Evolutionary conservation across 176 grass and related monocot genomes (phyloP), one percentile per base, ranked within the genome.

Genomic region (Lolium rigidum): DNA sequence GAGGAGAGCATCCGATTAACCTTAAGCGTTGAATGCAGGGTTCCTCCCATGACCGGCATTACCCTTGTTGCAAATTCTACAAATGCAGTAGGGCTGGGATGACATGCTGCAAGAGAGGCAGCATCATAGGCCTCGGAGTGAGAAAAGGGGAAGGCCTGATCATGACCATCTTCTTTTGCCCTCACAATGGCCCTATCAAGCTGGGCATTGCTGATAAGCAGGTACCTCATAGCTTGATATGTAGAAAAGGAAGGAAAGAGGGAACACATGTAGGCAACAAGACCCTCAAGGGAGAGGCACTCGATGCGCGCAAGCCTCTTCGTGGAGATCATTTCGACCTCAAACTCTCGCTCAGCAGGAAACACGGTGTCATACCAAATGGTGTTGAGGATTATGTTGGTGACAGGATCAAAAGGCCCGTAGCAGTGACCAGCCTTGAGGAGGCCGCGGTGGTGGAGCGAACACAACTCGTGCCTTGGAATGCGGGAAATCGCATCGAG

Each of bases 341-440:
- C 3, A 0, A 62, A 38, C 1, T 28, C 0, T 18, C 37, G 18
- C 9, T 5, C 1, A 1, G 86, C 17, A 0, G 80, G 71, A 9
- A 77, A 88, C 18, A 15, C 0, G 0, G 46, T 1, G 11, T 77
- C 18, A 11, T 77, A 88, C 71, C 61, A 88, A 4, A 87, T 6
- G 0, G 77, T 9, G 85, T 74, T 81, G 85, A 81, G 67, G 4
- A 79, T 52, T 46, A 86, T 79, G 75, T 86, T 79, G 49, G 18
- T 51, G 25, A 87, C 77, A 25, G 85, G 85, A 20, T 81, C 61
- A 3, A 9, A 70, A 37, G 72, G 80, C 4, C 80, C 62, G 24
- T 77, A 88, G 71, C 86, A 88, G 61, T 83, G 80, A 37, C 61
- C 86, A 7, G 80, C 71, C 72, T 77, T 88, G 3, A 88, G 86